These are phyloP conservation scores for Hirsutella minnesotensis DNA, from an alignment of 2,329 filamentous ascomycete genomes.

Conservation along the genomic window DNA sequence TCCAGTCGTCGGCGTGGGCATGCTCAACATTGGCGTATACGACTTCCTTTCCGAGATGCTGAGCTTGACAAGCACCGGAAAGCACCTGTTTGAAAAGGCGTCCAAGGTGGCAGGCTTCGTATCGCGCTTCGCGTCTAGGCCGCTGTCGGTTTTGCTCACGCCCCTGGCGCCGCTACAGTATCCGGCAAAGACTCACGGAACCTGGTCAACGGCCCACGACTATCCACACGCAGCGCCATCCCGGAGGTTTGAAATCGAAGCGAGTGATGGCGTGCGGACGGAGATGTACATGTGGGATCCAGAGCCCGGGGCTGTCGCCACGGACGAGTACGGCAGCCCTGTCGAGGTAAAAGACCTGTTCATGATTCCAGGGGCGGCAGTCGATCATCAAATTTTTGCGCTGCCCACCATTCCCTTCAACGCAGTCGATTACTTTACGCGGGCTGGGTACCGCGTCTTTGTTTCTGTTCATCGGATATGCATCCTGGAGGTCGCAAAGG, in stretches of 20 bases:
- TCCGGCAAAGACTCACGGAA: slow-evolving; percentile 19
- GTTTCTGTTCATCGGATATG: slow-evolving; percentile 47
- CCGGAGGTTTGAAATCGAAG: slow-evolving; percentile 30
- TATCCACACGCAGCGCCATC: slow-evolving; percentile 28
- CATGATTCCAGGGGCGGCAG: slow-evolving; percentile 49
- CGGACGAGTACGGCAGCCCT: slow-evolving; percentile 9
- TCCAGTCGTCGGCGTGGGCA: slow-evolving; percentile 36
- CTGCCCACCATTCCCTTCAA: slow-evolving; percentile 53
- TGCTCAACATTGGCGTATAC: slow-evolving; percentile 38
- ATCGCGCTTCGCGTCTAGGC: slow-evolving; percentile 43
- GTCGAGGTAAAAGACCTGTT: slow-evolving; percentile 32
- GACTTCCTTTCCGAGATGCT: slow-evolving; percentile 44
- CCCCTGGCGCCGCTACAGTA: slow-evolving; percentile 46
- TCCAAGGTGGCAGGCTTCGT: slow-evolving; percentile 37
- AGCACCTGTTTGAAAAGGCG: slow-evolving; percentile 29
- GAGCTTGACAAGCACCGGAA: slow-evolving; percentile 39
- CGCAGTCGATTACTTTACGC: slow-evolving; percentile 49
- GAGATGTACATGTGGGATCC: slow-evolving; percentile 47
- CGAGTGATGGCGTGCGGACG: slow-evolving; percentile 39
- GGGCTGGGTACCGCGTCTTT: slow-evolving; percentile 48
- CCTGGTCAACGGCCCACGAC: slow-evolving; percentile 26
- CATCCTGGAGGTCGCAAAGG: slow-evolving; percentile 33
- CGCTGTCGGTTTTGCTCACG: slow-evolving; percentile 38
- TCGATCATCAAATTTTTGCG: slow-evolving; percentile 52
- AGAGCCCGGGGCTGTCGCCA: slow-evolving; percentile 21